Evolutionary conservation across 2,329 filamentous ascomycete genomes (phyloP).

Genomic region (Chrysoporthe cubensis): DNA sequence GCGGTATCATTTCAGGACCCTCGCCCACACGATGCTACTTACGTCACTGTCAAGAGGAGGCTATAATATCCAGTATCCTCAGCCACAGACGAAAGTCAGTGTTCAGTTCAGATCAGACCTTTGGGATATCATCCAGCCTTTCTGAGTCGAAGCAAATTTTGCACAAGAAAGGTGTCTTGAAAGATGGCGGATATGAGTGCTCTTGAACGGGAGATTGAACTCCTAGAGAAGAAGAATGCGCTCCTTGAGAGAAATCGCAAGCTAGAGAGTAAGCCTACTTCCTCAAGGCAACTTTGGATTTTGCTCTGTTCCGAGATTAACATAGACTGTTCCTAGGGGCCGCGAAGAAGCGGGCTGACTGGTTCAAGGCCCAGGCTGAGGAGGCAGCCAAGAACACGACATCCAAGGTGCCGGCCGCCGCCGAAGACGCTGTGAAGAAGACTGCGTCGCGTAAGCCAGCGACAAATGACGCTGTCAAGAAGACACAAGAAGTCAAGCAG

Average conservation of each 20-base stretch:
- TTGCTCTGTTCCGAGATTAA: conserved; percentile 1
- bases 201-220: conserved; percentile 23
- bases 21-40: not conserved
- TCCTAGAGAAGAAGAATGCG: conserved; percentile 23
- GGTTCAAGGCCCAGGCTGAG: conserved; percentile 17
- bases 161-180: no score
- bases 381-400: conserved; percentile 11
- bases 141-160: not conserved
- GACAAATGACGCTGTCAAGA: conserved; percentile 1
- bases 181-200: conserved; percentile 23
- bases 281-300: not conserved
- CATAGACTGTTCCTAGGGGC: conserved; percentile 12
- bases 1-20: not conserved
- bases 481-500: conserved; percentile 12
- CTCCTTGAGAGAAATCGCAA: conserved; percentile 21
- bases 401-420: not conserved
- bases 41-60: not conserved
- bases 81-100: not conserved
- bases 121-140: not conserved
- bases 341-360: conserved; percentile 16
- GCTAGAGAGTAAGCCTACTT: conserved; percentile 8
- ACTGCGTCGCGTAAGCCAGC: conserved; percentile 18
- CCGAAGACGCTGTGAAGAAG: conserved; percentile 11
- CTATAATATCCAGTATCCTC: conserved; percentile 5
- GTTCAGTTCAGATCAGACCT: not conserved